These are phyloP conservation scores for Colletotrichum eremochloae DNA, from an alignment of 2,329 filamentous ascomycete genomes.

Conservation along the genomic window DNA sequence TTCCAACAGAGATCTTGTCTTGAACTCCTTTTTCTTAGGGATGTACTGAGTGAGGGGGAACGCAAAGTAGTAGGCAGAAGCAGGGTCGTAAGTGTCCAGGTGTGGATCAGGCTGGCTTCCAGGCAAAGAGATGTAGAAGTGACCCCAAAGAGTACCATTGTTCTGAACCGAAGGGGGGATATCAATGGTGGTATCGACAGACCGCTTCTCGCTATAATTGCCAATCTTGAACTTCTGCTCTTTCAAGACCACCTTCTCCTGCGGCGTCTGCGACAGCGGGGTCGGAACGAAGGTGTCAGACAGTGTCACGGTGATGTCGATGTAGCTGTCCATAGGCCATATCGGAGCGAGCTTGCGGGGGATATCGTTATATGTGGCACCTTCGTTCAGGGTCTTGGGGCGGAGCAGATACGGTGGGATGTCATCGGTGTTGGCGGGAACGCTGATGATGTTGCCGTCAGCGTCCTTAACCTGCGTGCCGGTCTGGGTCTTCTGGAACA, in stretches of 20 bases:
- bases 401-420: slow-evolving; percentile 77
- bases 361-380: slow-evolving; percentile 72
- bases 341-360: slow-evolving; percentile 85
- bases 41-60: slow-evolving; percentile 91
- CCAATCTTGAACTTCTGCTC: slow-evolving; percentile 86
- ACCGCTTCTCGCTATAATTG: slow-evolving; percentile 82
- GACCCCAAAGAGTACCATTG: slow-evolving; percentile 94
- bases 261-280: slow-evolving; percentile 73
- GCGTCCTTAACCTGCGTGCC: slow-evolving; percentile 64
- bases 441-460: slow-evolving; percentile 65
- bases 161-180: slow-evolving; percentile 86
- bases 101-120: slow-evolving; percentile 84
- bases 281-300: slow-evolving; percentile 80
- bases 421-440: slow-evolving; percentile 65
- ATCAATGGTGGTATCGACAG: slow-evolving; percentile 80
- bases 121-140: slow-evolving; percentile 87
- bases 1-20: slow-evolving; percentile 88
- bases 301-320: slow-evolving; percentile 90
- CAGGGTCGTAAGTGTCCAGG: slow-evolving; percentile 77
- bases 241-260: slow-evolving; percentile 79
- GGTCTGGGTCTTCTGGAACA: slow-evolving; percentile 62
- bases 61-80: slow-evolving; percentile 84
- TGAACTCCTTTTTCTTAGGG: slow-evolving; percentile 88
- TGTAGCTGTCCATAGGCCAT: slow-evolving; percentile 82
- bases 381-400: slow-evolving; percentile 70